These are phyloP conservation scores for Terana coerulea DNA, from an alignment of 768 basidiomycete species.

Conservation along the genomic window DNA sequence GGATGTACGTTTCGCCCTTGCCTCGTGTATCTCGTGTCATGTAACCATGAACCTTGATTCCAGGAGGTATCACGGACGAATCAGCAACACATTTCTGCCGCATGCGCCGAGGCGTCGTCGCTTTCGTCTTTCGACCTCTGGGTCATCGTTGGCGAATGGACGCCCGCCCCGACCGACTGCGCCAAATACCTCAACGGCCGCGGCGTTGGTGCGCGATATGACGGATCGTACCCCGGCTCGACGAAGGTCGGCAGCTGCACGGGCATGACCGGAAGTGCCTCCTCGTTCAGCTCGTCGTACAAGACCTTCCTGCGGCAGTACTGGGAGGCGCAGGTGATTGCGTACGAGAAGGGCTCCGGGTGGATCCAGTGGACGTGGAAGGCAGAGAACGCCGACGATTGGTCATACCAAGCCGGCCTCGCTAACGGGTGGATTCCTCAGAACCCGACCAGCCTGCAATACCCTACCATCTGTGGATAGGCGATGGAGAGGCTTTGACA, in stretches of 20 bases:
- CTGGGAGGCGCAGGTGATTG: constrained; percentile 81
- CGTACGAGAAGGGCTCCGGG: constrained; percentile 65
- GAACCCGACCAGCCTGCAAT: constrained; percentile 45
- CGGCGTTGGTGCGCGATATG: constrained; percentile 59
- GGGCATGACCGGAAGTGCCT: constrained; percentile 70
- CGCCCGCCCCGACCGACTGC: constrained; percentile 73
- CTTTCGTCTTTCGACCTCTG: constrained; percentile 62
- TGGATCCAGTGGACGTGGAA: constrained; percentile 90
- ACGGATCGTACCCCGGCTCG: constrained; percentile 62
- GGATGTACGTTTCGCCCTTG: constrained; percentile 35
- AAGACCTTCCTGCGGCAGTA: constrained; percentile 77
- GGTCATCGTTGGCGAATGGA: constrained; percentile 89
- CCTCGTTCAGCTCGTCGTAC: constrained; percentile 70
- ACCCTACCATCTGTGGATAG: constrained; percentile 60
- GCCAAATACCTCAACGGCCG: constrained; percentile 84
- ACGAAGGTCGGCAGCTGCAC: constrained; percentile 68
- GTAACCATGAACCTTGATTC: neutral
- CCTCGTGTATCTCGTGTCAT: neutral
- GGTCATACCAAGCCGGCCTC: constrained; percentile 85
- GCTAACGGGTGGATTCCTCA: constrained; percentile 81
- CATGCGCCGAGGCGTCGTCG: constrained; percentile 44
- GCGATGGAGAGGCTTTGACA: neutral
- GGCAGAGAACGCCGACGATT: constrained; percentile 79
- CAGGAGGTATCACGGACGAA: constrained; percentile 45
- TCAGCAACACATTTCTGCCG: constrained; percentile 54